Evolutionary conservation across 2,329 filamentous ascomycete genomes (phyloP), one percentile per base, ranked within the genome.

Genomic region (Xylaria sp.): DNA sequence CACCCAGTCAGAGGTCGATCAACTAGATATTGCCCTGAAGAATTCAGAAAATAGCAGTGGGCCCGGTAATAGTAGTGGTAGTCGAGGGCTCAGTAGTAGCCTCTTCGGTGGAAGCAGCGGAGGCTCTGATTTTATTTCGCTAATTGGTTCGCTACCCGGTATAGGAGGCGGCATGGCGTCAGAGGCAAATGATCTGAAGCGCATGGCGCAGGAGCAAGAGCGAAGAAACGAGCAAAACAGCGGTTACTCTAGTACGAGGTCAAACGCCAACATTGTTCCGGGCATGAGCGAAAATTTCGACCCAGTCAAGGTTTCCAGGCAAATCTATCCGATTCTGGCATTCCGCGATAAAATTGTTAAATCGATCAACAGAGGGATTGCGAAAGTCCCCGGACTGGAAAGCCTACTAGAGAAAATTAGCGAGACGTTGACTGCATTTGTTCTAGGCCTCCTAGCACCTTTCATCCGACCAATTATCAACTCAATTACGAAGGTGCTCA

Each of bases 341-440:
- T 99, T 98, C 84, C 89, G 95, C 67, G 96, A 99, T 83, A 96
- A 91, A 76, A 94, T 99, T 63, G 94, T 97, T 59, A 93, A 93
- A 73, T 88, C 90, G 46, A 94, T 99, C 79, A 93, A 90, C 76
- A 87, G 89, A 45, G 91, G 94, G 60, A 93, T 98, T 72, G 90
- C 94, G 74, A 97, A 97, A 83, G 91, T 99, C 45, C 96, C 96
- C 0, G 95, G 95, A 0, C 85, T 99, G 4, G 93, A 97, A 80
- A 86, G 90, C 69, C 84, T 97, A n/a, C 89, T 98, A 25, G 95
- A 98, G 71, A 95, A 93, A 74, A 97, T 99, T 75, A 93, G 92
- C 64, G 96, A 99, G 82, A 95, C 92, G 1, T 84, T 99, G 46
- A 97, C 95, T 0, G 86, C 97, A 7, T 98, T 98, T 78, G 89